Conservation (phyloP, 2,329 filamentous ascomycete genomes). For the Albifimbria verrucaria region DNA sequence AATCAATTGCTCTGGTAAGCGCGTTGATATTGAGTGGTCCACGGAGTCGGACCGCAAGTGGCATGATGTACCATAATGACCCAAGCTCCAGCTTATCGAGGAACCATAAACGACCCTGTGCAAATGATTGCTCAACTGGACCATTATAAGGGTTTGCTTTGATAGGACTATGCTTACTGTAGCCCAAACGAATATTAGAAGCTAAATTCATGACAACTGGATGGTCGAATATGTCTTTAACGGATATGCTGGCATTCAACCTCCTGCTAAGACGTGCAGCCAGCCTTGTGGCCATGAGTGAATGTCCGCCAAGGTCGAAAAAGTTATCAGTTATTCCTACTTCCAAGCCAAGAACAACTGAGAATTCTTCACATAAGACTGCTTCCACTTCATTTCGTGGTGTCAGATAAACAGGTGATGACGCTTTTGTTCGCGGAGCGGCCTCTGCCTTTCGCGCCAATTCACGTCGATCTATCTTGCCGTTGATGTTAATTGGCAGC, state of each 20-base stretch:
- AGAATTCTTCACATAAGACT: not conserved
- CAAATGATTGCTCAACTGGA: slow-evolving; percentile 10
- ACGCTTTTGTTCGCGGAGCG: not conserved
- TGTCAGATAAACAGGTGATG: not conserved
- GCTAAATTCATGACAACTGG: slow-evolving; percentile 2
- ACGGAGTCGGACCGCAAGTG: slow-evolving; percentile 6
- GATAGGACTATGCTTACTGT: not conserved
- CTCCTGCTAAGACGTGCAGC: slow-evolving; percentile 4
- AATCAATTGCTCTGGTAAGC: slow-evolving; percentile 1
- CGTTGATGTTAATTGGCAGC: not conserved
- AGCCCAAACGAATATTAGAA: not conserved
- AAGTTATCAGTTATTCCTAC: not conserved
- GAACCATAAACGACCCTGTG: slow-evolving; percentile 12
- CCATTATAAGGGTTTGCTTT: not conserved
- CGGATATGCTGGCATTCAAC: slow-evolving; percentile 4
- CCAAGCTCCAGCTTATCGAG: slow-evolving; percentile 9
- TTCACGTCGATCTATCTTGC: not conserved
- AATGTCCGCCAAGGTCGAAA: not conserved
- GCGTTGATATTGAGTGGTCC: slow-evolving; percentile 7
- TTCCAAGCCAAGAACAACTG: not conserved
- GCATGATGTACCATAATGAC: slow-evolving; percentile 5
- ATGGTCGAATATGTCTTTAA: slow-evolving; percentile 8
- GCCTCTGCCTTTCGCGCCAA: not conserved
- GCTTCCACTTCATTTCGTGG: not conserved
- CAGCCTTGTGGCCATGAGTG: slow-evolving; percentile 11